phyloP scores from a whole-genome alignment of 345 rosid species.

The Eucalyptus erythrocorys region DNA sequence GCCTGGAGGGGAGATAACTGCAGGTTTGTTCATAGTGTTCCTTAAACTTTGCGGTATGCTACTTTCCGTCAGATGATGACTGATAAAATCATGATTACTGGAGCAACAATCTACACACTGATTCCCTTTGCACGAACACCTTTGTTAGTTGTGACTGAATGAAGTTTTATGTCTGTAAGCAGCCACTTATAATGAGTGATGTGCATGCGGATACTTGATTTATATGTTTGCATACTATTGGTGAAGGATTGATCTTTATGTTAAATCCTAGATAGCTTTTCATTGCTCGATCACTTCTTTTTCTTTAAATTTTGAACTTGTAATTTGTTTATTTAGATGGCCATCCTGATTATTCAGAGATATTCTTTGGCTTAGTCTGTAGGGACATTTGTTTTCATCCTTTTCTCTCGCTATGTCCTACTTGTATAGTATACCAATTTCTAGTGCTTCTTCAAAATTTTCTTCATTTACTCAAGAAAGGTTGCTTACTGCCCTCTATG shows the following conservation, averaged over 20 bases:
- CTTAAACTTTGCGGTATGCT: not conserved
- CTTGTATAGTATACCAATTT: not conserved
- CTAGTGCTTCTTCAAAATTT: not conserved
- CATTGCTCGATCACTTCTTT: not conserved
- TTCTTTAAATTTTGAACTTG: not conserved
- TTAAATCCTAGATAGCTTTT: not conserved
- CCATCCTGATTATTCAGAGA: not conserved
- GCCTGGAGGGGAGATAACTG: slow-evolving; percentile 89
- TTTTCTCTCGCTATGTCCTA: not conserved
- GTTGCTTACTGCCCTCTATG: not conserved
- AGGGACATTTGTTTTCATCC: not conserved
- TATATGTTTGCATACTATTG: not conserved
- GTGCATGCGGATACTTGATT: not conserved
- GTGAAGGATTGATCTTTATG: not conserved
- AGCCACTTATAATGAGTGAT: not conserved
- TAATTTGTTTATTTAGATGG: not conserved
- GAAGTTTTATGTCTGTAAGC: not conserved
- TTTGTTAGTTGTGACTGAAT: not conserved
- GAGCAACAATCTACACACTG: not conserved
- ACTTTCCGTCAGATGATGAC: not conserved
- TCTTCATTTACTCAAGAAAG: not conserved
- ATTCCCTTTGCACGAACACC: not conserved
- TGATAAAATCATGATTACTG: not conserved
- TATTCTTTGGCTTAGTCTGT: not conserved
- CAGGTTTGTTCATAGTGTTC: slow-evolving; percentile 43